Evolutionary conservation across 495 filamentous ascomycete genomes (phyloP).

Genomic region (Pseudomonodictys pantanalensis): DNA sequence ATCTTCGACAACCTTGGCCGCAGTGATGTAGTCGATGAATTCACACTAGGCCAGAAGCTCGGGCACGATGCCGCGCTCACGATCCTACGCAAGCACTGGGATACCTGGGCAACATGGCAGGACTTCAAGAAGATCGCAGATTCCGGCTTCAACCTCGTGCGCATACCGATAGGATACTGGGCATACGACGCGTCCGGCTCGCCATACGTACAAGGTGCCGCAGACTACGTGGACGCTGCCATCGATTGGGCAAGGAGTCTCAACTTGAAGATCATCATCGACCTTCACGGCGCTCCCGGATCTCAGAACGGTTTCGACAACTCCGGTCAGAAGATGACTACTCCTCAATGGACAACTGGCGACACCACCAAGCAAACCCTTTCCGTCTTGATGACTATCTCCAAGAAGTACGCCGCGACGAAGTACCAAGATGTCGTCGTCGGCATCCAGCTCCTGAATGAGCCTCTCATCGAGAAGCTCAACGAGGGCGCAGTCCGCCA

Average conservation of each 20-base stretch:
- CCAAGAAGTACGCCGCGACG: conserved; percentile 53
- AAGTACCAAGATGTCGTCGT: conserved; percentile 62
- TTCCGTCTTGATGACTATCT: conserved; percentile 56
- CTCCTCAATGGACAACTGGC: conserved; percentile 55
- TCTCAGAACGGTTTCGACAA: conserved; percentile 47
- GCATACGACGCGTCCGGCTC: conserved; percentile 47
- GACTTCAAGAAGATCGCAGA: conserved; percentile 47
- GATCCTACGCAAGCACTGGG: conserved; percentile 44
- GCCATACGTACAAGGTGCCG: conserved; percentile 49
- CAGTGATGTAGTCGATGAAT: conserved; percentile 44
- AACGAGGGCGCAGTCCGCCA: conserved; percentile 52
- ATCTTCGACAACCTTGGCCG: conserved; percentile 39
- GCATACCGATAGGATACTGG: conserved; percentile 53
- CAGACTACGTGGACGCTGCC: conserved; percentile 47
- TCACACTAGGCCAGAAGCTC: conserved; percentile 39
- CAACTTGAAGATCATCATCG: conserved; percentile 49
- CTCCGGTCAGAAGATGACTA: conserved; percentile 35
- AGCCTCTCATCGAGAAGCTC: conserved; percentile 55
- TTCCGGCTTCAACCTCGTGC: conserved; percentile 50
- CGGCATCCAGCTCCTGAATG: conserved; percentile 71
- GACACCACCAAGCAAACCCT: conserved; percentile 57
- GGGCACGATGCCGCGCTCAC: conserved; percentile 35
- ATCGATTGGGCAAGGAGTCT: conserved; percentile 47
- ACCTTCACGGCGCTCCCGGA: conserved; percentile 49
- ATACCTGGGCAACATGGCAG: conserved; percentile 38